These are phyloP conservation scores for Quambalaria eucalypti DNA, from an alignment of 1,284 basidiomycete genomes.

Conservation along the genomic window DNA sequence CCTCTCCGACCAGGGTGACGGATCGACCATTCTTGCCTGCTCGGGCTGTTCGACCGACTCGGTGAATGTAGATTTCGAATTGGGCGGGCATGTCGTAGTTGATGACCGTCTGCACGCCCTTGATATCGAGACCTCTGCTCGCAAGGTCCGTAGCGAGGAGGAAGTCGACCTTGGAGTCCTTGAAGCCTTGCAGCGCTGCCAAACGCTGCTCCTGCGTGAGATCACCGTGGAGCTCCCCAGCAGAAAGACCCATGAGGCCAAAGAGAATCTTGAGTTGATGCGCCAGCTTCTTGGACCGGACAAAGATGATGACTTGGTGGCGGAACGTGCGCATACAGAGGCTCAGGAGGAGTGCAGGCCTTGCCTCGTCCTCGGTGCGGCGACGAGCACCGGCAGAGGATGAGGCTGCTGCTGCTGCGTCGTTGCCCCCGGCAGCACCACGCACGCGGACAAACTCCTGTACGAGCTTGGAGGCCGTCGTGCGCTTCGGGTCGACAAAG, in stretches of 20 bases:
- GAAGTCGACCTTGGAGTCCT: conserved; percentile 74
- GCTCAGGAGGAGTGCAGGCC: conserved; percentile 65
- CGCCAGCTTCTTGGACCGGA: conserved; percentile 88
- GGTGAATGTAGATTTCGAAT: conserved; percentile 86
- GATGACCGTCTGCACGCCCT: conserved; percentile 87
- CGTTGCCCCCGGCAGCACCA: conserved; percentile 45
- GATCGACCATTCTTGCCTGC: conserved; percentile 82
- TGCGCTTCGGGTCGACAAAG: conserved; percentile 87
- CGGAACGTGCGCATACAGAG: conserved; percentile 81
- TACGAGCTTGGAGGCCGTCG: conserved; percentile 74
- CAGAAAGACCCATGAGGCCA: conserved; percentile 73
- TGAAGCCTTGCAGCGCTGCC: conserved; percentile 73
- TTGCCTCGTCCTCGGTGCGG: conserved; percentile 57
- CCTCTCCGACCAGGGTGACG: conserved; percentile 89
- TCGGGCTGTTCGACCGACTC: conserved; percentile 90
- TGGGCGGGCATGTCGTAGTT: conserved; percentile 97
- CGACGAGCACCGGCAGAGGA: conserved; percentile 2
- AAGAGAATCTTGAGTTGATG: conserved; percentile 94
- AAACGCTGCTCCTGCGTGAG: conserved; percentile 89
- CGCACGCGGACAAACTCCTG: conserved; percentile 67
- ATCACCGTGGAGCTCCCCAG: conserved; percentile 87
- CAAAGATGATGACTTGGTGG: conserved; percentile 78
- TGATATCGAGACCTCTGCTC: conserved; percentile 89
- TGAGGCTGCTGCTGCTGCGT: conserved; percentile 49
- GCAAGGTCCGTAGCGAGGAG: conserved; percentile 93